Evolutionary conservation across 1,284 basidiomycete species (phyloP).

Genomic region (Leccinum fallax): DNA sequence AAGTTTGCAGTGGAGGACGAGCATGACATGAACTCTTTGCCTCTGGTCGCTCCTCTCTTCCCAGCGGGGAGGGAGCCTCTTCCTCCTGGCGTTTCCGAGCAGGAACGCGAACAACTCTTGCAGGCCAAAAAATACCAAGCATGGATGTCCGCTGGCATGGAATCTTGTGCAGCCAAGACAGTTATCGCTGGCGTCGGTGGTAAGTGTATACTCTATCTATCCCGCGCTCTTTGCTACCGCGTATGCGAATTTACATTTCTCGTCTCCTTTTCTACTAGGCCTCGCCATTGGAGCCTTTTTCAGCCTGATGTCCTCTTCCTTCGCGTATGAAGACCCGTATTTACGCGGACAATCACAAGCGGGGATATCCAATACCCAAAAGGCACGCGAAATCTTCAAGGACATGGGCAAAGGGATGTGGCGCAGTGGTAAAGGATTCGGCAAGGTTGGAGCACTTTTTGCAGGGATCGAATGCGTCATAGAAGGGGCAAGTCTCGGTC

Average conservation of each 20-base stretch:
- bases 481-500: slow-evolving; percentile 76
- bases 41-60: slow-evolving; percentile 50
- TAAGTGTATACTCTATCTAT: slow-evolving; percentile 41
- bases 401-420: slow-evolving; percentile 97
- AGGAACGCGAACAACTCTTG: slow-evolving; percentile 69
- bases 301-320: slow-evolving; percentile 93
- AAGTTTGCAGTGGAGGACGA: neutral
- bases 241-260: neutral
- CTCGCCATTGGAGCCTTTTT: slow-evolving; percentile 95
- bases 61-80: slow-evolving; percentile 74
- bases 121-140: slow-evolving; percentile 79
- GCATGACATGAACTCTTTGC: slow-evolving; percentile 31
- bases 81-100: slow-evolving; percentile 80
- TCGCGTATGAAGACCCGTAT: slow-evolving; percentile 94
- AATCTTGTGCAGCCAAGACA: slow-evolving; percentile 85
- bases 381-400: slow-evolving; percentile 86
- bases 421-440: slow-evolving; percentile 89
- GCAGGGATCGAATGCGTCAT: slow-evolving; percentile 95
- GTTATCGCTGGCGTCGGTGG: slow-evolving; percentile 75
- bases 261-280: slow-evolving; percentile 47
- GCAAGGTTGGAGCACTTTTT: slow-evolving; percentile 92
- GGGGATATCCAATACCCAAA: slow-evolving; percentile 66
- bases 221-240: slow-evolving; percentile 8
- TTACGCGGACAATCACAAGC: slow-evolving; percentile 68
- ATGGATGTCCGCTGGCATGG: slow-evolving; percentile 71